Conservation (phyloP, 495 filamentous ascomycete genomes). For the Penicillium subrubescens region DNA sequence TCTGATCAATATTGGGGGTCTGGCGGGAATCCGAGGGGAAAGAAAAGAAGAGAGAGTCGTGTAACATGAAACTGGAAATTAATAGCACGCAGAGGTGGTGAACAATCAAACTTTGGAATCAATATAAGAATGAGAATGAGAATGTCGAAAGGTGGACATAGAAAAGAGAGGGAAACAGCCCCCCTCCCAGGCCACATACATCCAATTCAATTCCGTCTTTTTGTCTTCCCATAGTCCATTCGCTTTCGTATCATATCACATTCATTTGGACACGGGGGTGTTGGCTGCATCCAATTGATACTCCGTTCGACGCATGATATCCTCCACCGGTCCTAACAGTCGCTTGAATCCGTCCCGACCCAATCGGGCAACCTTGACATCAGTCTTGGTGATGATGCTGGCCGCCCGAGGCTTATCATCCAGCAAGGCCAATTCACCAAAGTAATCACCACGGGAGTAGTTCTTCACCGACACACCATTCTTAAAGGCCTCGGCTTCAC, state of each 20-base stretch:
- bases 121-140: neutral
- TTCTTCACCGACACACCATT: slow-evolving; percentile 66
- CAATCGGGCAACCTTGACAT: slow-evolving; percentile 89
- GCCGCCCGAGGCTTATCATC: slow-evolving; percentile 95
- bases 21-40: neutral
- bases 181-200: neutral
- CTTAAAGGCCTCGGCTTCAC: slow-evolving; percentile 86
- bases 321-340: slow-evolving; percentile 87
- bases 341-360: slow-evolving; percentile 95
- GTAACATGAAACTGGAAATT: slow-evolving; percentile 4
- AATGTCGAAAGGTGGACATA: neutral
- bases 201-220: neutral
- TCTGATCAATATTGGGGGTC: slow-evolving; percentile 5
- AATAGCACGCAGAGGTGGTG: neutral
- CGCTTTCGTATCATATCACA: slow-evolving; percentile 28
- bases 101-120: neutral
- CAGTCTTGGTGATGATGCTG: slow-evolving; percentile 74
- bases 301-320: slow-evolving; percentile 88
- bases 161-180: neutral
- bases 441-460: slow-evolving; percentile 92
- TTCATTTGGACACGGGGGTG: slow-evolving; percentile 29
- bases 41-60: slow-evolving; percentile 1
- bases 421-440: slow-evolving; percentile 89
- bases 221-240: slow-evolving; percentile 9
- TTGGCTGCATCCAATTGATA: slow-evolving; percentile 41